Conservation (phyloP, 2,329 filamentous ascomycete species). For the Aspergillus pseudoviridinutans region DNA sequence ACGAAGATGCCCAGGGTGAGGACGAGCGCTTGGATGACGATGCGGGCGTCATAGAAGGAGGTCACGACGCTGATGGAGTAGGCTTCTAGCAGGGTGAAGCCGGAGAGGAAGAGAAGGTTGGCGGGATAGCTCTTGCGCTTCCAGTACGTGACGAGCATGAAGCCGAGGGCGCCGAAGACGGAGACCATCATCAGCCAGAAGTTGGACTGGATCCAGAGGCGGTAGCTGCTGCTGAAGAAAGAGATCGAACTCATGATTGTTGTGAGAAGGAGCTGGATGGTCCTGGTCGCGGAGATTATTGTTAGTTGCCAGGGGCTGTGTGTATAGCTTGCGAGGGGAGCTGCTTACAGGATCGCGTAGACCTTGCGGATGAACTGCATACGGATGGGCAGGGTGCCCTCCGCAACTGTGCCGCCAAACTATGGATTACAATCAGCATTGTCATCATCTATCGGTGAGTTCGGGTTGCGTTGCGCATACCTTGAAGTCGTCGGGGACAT, state of each 20-base stretch:
- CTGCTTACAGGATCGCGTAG: slow-evolving; percentile 78
- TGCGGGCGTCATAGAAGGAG: slow-evolving; percentile 76
- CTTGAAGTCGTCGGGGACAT: slow-evolving; percentile 97
- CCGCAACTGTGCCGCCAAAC: slow-evolving; percentile 90
- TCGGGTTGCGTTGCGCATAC: slow-evolving; percentile 39
- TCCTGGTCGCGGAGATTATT: slow-evolving; percentile 41
- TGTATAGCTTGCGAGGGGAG: background rate
- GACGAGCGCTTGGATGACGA: slow-evolving; percentile 86
- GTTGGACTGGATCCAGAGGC: slow-evolving; percentile 79
- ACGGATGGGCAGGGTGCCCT: slow-evolving; percentile 90
- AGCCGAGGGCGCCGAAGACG: slow-evolving; percentile 75
- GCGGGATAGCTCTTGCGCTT: slow-evolving; percentile 93
- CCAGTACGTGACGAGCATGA: slow-evolving; percentile 88
- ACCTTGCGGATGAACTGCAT: slow-evolving; percentile 98
- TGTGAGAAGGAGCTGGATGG: slow-evolving; percentile 86
- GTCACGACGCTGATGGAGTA: slow-evolving; percentile 92
- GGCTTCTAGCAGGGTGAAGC: slow-evolving; percentile 87
- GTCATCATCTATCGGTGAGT: background rate
- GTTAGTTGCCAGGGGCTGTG: background rate
- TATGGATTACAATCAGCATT: slow-evolving; percentile 32
- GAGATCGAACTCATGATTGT: slow-evolving; percentile 74
- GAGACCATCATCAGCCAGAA: slow-evolving; percentile 82
- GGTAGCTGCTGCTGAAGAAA: slow-evolving; percentile 79
- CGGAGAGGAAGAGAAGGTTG: slow-evolving; percentile 86
- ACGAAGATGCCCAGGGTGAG: slow-evolving; percentile 70